Percentiles rank a stretch among this genome's conserved stretches.
Evolutionary conservation across 768 basidiomycete genomes (phyloP).

Genomic region (Naganishia vishniacii): DNA sequence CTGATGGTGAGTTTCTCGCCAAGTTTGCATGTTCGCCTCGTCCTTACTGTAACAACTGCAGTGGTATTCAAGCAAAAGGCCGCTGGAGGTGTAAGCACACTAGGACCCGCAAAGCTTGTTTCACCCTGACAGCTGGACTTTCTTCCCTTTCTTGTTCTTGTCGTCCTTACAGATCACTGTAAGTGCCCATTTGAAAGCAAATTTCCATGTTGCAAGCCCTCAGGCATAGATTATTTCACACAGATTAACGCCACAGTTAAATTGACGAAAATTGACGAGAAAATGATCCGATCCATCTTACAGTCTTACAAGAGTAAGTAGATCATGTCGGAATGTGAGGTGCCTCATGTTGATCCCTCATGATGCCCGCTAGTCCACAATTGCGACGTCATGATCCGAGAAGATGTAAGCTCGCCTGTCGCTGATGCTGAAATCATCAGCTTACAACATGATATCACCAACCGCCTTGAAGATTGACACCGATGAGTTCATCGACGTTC

Average conservation of each 20-base stretch:
- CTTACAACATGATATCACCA: neutral
- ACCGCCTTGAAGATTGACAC: constrained; percentile 65
- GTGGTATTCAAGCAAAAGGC: constrained; percentile 90
- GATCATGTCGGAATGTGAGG: neutral
- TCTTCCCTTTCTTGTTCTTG: too few species aligned
- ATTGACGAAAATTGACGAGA: constrained; percentile 88
- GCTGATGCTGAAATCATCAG: constrained; percentile 23
- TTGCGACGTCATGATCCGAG: constrained; percentile 96
- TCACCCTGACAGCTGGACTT: too few species aligned
- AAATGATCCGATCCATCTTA: constrained; percentile 85
- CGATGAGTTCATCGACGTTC: constrained; percentile 97
- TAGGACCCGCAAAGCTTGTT: too few species aligned
- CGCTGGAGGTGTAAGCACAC: constrained; percentile 72
- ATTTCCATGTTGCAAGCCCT: neutral
- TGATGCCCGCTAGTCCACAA: constrained; percentile 47
- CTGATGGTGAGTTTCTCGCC: constrained; percentile 55
- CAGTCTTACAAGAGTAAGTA: constrained; percentile 73
- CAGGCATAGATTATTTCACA: neutral
- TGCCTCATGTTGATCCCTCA: neutral
- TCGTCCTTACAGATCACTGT: constrained; percentile 20
- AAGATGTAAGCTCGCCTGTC: constrained; percentile 63
- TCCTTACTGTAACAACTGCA: constrained; percentile 19
- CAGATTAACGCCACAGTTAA: constrained; percentile 75
- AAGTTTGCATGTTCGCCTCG: neutral
- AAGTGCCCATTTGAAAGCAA: neutral